Conservation (phyloP, 768 basidiomycete species). For the Boletus tylopilopsis region DNA sequence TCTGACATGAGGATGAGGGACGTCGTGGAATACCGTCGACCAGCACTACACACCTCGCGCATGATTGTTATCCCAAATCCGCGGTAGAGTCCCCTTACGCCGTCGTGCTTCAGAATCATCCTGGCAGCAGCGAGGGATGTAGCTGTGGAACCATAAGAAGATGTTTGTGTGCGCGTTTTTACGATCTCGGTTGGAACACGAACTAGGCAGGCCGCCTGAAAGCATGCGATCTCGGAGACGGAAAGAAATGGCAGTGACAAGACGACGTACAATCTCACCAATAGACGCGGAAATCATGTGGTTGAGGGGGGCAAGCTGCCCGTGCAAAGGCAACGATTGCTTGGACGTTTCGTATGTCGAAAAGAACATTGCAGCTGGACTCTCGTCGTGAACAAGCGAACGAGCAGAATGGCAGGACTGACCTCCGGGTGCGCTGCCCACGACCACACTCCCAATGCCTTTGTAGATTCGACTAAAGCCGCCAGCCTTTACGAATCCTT, state of each 20-base stretch:
- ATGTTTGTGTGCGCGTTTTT: slow-evolving; percentile 90
- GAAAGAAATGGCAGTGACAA: slow-evolving; percentile 5
- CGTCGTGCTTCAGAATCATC: slow-evolving; percentile 55
- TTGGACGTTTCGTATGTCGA: slow-evolving; percentile 91
- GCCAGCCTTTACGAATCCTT: slow-evolving; percentile 82
- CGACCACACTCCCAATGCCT: slow-evolving; percentile 89
- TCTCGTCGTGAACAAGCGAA: background rate
- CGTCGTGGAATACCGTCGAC: background rate
- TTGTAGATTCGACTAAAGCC: slow-evolving; percentile 91
- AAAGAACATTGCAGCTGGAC: slow-evolving; percentile 89
- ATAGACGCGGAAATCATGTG: slow-evolving; percentile 58
- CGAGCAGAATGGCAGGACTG: slow-evolving; percentile 14
- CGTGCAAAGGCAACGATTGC: slow-evolving; percentile 57
- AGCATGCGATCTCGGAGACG: slow-evolving; percentile 7
- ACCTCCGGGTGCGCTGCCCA: slow-evolving; percentile 97
- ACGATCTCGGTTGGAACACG: slow-evolving; percentile 96
- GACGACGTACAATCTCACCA: slow-evolving; percentile 49
- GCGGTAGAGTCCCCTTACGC: slow-evolving; percentile 78
- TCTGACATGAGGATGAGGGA: slow-evolving; percentile 43
- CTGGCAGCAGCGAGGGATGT: slow-evolving; percentile 62
- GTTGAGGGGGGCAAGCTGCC: slow-evolving; percentile 60
- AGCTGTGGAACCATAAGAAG: slow-evolving; percentile 59
- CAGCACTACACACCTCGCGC: slow-evolving; percentile 45
- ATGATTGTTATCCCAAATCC: slow-evolving; percentile 82
- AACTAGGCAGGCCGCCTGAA: slow-evolving; percentile 83